Conservation (phyloP, 768 basidiomycete species). For the Baorangia bicolor region DNA sequence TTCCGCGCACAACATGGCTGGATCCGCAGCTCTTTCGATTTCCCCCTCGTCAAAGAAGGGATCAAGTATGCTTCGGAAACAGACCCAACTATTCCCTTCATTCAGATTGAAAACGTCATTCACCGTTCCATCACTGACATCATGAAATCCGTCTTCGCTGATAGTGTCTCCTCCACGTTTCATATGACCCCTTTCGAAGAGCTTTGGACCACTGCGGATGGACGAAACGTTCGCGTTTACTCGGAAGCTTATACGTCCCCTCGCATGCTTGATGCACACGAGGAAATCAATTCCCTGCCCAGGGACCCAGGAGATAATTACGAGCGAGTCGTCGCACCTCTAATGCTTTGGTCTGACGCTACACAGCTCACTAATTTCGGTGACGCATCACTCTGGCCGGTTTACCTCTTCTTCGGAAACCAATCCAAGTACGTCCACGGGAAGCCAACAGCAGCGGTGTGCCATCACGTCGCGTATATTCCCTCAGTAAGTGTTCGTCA, state of each 20-base stretch:
- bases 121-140: not conserved
- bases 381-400: constrained; percentile 26
- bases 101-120: not conserved
- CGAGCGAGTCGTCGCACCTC: constrained; percentile 6
- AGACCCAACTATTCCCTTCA: no score
- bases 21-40: not conserved
- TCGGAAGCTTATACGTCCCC: not conserved
- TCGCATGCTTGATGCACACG: not conserved
- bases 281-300: not conserved
- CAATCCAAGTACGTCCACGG: constrained; percentile 15
- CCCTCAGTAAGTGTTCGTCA: not conserved
- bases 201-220: not conserved
- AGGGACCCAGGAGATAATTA: not conserved
- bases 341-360: constrained; percentile 29
- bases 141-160: not conserved
- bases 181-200: not conserved
- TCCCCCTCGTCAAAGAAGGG: no score
- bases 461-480: constrained; percentile 18
- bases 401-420: constrained; percentile 23
- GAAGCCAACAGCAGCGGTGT: constrained; percentile 7
- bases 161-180: not conserved
- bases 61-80: no score
- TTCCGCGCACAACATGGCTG: constrained; percentile 8
- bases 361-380: constrained; percentile 32
- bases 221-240: not conserved